phyloP scores from a whole-genome alignment of 2,329 filamentous ascomycete species.

The Cladosporium sp. region DNA sequence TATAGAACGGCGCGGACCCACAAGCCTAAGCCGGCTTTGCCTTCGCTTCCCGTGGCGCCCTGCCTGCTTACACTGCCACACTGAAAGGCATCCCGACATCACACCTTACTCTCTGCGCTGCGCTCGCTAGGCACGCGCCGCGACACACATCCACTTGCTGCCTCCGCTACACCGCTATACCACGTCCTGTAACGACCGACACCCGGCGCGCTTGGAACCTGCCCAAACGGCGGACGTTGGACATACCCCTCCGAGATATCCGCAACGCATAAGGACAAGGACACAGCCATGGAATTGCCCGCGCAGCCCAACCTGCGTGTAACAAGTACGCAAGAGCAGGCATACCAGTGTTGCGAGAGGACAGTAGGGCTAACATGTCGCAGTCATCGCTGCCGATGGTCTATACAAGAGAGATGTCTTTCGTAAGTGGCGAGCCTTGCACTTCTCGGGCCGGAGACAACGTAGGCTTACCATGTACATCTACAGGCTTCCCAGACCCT shows the following conservation, averaged over 20 bases:
- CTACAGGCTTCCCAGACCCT: constrained; percentile 87
- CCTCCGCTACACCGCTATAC: neutral
- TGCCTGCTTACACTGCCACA: constrained; percentile 14
- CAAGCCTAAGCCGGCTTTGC: neutral
- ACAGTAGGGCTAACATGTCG: constrained; percentile 26
- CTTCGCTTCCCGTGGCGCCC: constrained; percentile 2
- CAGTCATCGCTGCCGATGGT: constrained; percentile 97
- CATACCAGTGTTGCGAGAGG: neutral
- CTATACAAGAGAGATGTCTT: constrained; percentile 99
- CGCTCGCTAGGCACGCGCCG: constrained; percentile 10
- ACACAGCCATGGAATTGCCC: constrained; percentile 45
- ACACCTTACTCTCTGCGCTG: neutral
- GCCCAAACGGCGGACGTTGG: neutral
- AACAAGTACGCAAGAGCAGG: constrained; percentile 67
- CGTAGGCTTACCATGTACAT: constrained; percentile 23
- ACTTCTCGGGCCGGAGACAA: neutral
- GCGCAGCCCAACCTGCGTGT: constrained; percentile 80
- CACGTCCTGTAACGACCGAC: neutral
- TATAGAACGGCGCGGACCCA: neutral
- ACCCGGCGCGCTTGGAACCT: neutral
- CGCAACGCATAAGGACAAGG: constrained; percentile 7
- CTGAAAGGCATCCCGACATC: constrained; percentile 1
- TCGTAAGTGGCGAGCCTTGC: constrained; percentile 61
- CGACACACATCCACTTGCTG: neutral
- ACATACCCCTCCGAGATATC: neutral